Conservation (phyloP, 129 eudicot species). For the Sambucus nigra region DNA sequence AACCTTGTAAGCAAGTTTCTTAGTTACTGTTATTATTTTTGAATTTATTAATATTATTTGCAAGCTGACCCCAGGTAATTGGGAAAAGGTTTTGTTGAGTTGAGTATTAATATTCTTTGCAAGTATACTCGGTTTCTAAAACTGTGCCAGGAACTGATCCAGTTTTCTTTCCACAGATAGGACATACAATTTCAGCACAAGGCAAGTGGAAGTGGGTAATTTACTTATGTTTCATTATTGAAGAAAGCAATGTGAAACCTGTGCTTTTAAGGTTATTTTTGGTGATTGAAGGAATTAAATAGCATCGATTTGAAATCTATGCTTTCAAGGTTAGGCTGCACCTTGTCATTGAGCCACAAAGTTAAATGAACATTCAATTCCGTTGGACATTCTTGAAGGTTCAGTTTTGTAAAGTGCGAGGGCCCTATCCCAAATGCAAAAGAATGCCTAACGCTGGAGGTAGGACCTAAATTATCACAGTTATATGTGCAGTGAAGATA, state of each 20-base stretch:
- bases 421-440: too few relatives aligned
- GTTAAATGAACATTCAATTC: too few relatives aligned
- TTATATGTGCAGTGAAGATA: too few relatives aligned
- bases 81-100: not conserved
- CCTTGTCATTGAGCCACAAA: too few relatives aligned
- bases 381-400: too few relatives aligned
- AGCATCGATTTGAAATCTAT: constrained; percentile 4
- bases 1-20: constrained; percentile 23
- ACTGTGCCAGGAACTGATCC: constrained; percentile 17
- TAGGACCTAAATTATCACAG: too few relatives aligned
- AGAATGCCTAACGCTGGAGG: too few relatives aligned
- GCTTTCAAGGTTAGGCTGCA: constrained; percentile 26
- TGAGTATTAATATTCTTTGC: not conserved
- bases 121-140: too few relatives aligned
- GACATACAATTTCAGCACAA: not conserved
- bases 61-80: not conserved
- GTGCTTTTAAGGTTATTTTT: too few relatives aligned
- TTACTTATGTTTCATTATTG: constrained; percentile 15
- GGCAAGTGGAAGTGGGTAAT: too few relatives aligned
- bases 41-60: not conserved
- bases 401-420: too few relatives aligned
- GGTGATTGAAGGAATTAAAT: constrained; percentile 11
- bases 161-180: constrained; percentile 7
- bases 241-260: too few relatives aligned
- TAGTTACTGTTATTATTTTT: not conserved